Conservation (phyloP, 331 rosid species). For the Saraca asoca region DNA sequence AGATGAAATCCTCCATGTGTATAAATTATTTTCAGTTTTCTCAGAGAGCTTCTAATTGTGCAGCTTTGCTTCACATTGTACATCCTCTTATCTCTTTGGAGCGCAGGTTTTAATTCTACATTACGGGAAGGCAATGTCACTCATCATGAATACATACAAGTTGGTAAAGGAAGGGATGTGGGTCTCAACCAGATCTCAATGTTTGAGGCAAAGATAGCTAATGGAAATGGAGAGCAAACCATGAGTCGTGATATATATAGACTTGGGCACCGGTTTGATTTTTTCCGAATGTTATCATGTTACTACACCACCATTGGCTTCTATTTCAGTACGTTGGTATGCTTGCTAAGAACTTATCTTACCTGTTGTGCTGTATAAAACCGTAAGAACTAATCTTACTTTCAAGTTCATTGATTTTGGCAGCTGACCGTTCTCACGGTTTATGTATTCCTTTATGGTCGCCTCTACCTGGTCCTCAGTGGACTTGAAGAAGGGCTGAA, state of each 20-base stretch:
- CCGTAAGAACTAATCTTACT: constrained; percentile 21
- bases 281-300: constrained; percentile 90
- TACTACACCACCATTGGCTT: constrained; percentile 87
- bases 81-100: constrained; percentile 19
- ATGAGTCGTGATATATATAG: constrained; percentile 92
- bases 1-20: constrained; percentile 1
- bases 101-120: constrained; percentile 89
- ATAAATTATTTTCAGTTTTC: constrained; percentile 20
- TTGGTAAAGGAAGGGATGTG: constrained; percentile 96
- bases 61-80: constrained; percentile 18
- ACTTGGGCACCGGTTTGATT: constrained; percentile 96
- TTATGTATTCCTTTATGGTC: constrained; percentile 87
- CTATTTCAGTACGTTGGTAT: constrained; percentile 95
- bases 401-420: constrained; percentile 17
- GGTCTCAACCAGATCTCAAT: constrained; percentile 97
- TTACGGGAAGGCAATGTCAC: constrained; percentile 91
- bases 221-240: constrained; percentile 95
- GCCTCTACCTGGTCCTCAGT: constrained; percentile 88
- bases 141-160: constrained; percentile 98
- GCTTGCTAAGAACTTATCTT: constrained; percentile 35
- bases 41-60: neutral
- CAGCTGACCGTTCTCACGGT: constrained; percentile 92
- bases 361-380: constrained; percentile 24
- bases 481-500: constrained; percentile 76
- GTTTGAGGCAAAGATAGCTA: constrained; percentile 97